phyloP scores from a whole-genome alignment of 2,329 filamentous ascomycete genomes.

The Colletotrichum theobromicola region DNA sequence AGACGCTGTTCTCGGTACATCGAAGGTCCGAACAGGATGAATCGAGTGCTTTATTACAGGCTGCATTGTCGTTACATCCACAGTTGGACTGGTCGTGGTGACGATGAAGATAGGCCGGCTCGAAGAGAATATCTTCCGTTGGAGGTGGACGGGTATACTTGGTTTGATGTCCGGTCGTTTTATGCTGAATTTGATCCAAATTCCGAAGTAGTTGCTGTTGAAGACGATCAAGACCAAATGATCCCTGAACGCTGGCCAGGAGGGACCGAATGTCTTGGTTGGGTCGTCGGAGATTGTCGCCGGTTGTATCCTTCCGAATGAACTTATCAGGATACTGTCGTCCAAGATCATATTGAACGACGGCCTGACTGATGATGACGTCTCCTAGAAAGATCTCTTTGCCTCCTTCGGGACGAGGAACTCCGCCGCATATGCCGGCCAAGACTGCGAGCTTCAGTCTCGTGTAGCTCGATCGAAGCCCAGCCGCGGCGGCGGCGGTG shows the following conservation, averaged over 20 bases:
- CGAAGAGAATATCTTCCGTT: slow-evolving; percentile 31
- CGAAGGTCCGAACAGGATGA: slow-evolving; percentile 30
- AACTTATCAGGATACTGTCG: slow-evolving; percentile 22
- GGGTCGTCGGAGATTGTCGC: slow-evolving; percentile 21
- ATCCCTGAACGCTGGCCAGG: slow-evolving; percentile 25
- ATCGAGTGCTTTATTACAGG: slow-evolving; percentile 26
- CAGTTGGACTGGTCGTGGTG: slow-evolving; percentile 23
- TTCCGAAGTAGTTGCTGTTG: neutral
- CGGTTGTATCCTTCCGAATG: slow-evolving; percentile 10
- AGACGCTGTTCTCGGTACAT: slow-evolving; percentile 26
- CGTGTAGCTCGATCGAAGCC: slow-evolving; percentile 26
- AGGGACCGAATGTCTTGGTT: slow-evolving; percentile 29
- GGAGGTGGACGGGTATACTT: slow-evolving; percentile 30
- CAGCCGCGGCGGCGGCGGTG: slow-evolving; percentile 24
- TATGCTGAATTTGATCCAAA: slow-evolving; percentile 24
- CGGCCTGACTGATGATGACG: slow-evolving; percentile 32
- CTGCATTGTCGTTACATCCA: neutral
- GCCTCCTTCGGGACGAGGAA: neutral
- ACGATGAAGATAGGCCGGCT: slow-evolving; percentile 30
- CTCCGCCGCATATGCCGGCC: slow-evolving; percentile 28
- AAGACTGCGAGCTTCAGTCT: slow-evolving; percentile 31
- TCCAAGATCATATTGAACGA: slow-evolving; percentile 28
- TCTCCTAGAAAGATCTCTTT: slow-evolving; percentile 32
- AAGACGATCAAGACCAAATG: slow-evolving; percentile 16
- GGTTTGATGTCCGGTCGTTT: neutral